phyloP scores from a whole-genome alignment of 306 rosid genomes.

The Cucurbita maxima region DNA sequence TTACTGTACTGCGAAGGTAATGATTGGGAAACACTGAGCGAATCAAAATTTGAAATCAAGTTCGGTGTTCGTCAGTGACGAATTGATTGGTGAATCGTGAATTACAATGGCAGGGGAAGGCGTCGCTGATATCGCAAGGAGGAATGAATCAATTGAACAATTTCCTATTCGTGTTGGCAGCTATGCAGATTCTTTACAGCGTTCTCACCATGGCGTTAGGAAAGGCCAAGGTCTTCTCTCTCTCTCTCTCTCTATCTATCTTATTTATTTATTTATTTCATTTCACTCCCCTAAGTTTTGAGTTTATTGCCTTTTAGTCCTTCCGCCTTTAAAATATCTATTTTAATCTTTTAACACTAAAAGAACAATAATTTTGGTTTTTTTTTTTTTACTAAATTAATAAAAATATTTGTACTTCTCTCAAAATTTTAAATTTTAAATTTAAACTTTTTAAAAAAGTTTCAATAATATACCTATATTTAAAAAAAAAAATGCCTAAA shows the following conservation, averaged over 20 bases:
- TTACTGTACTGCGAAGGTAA: conserved; percentile 1
- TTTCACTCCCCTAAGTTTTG: background rate
- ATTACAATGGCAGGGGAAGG: conserved; percentile 24
- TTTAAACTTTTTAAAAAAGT: no score
- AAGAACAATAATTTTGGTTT: no score
- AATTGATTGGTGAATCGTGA: background rate
- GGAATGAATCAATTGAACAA: conserved; percentile 42
- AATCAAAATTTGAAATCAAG: background rate
- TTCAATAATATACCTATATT: no score
- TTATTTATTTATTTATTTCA: background rate
- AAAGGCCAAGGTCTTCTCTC: conserved; percentile 31
- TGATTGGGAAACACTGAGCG: background rate
- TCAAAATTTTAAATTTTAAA: no score
- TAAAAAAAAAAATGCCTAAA: no score
- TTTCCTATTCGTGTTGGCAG: conserved; percentile 39
- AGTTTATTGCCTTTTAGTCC: no score
- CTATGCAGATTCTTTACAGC: conserved; percentile 42
- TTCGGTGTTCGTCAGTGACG: no score
- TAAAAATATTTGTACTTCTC: no score
- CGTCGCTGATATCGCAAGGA: conserved; percentile 28
- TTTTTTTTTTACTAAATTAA: no score
- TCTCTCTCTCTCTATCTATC: background rate
- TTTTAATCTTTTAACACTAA: no score
- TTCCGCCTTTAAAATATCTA: no score
- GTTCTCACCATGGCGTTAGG: conserved; percentile 53